Conservation (phyloP, 2,329 filamentous ascomycete genomes). For the Stemphylium lycopersici region DNA sequence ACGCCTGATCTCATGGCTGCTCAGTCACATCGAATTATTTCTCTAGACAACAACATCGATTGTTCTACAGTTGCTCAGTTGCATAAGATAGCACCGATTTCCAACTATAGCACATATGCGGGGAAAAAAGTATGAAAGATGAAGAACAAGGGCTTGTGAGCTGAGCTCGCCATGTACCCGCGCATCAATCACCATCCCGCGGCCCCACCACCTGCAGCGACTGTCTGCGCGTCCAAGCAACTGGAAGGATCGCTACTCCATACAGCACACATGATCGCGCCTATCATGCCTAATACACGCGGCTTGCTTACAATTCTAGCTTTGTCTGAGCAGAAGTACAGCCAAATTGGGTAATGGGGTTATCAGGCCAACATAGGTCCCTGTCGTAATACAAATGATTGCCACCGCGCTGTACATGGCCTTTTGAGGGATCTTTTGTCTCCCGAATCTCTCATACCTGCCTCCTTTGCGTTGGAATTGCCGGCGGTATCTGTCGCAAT, state of each 20-base stretch:
- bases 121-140: no score
- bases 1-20: not conserved
- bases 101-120: not conserved
- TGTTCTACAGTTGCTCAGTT: not conserved
- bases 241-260: not conserved
- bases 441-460: not conserved
- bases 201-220: conserved; percentile 2
- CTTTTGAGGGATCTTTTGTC: not conserved
- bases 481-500: not conserved
- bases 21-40: not conserved
- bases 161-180: not conserved
- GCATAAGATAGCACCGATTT: not conserved
- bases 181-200: not conserved
- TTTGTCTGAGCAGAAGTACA: not conserved
- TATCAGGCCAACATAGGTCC: not conserved
- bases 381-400: not conserved
- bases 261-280: not conserved
- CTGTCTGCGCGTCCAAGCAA: not conserved
- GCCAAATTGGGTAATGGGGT: not conserved
- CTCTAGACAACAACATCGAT: not conserved
- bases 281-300: not conserved
- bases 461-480: not conserved
- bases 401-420: not conserved
- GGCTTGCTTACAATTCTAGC: not conserved
- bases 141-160: not conserved